Evolutionary conservation across 2,329 filamentous ascomycete species (phyloP), one percentile per base, ranked within the genome.

Genomic region (Ophiocordyceps robertsii): DNA sequence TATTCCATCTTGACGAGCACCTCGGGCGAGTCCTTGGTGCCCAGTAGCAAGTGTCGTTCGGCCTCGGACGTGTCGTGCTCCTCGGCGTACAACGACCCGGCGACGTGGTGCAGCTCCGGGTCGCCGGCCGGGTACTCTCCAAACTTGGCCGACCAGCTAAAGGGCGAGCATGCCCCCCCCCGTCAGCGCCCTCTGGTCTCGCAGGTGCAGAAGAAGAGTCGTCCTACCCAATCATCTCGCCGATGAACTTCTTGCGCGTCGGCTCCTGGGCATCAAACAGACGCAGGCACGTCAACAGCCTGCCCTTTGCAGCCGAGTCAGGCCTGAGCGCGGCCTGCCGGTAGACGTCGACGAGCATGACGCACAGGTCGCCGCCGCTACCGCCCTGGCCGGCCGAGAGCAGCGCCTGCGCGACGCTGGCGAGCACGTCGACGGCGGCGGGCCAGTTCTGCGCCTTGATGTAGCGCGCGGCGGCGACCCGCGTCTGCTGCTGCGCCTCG

Each of bases 401-500:
- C 10, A 98, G 75, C 27, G 89, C 81, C 52, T 84, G 80, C 1
- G 90, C 83, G 48, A 95, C 92, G 50, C 76, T 82, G 61, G 77
- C 82, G 50, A 98, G 75, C 50, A 96, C 83, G 52, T 95, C 85
- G 59, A 88, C 82, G 39, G 93, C 92, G 12, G 87, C 82, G 51
- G 73, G 62, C 75, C 84, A 95, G 72, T 90, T 90, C 47, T 76
- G 69, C 37, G 82, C 74, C 68, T 96, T 96, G 61, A 90, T 80
- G 67, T 98, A 94, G 44, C 93, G 88, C 33, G 87, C 83, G 47
- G 89, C 89, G 52, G 95, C 90, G 43, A 95, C 89, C 48, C 92
- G 87, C 51, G 95, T 86, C 69, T 98, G 92, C 65, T 98, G 92
- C 67, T 96, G 90, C 45, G 92, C 92, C 74, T 98, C 92, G 69